Evolutionary conservation across 768 basidiomycete species (phyloP).

Genomic region (Mycena amicta): DNA sequence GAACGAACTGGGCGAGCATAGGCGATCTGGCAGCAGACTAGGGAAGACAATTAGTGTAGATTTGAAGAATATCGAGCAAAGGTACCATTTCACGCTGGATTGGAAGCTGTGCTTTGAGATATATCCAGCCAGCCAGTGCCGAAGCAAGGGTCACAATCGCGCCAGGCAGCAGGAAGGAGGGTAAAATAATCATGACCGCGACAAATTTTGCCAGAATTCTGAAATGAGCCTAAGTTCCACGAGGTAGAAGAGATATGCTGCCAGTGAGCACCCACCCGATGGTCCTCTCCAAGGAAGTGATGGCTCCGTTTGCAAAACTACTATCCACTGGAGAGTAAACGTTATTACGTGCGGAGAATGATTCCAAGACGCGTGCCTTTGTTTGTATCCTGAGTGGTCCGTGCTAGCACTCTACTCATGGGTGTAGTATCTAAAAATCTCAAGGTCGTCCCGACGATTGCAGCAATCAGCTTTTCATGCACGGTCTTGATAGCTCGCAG

Average conservation of each 20-base stretch:
- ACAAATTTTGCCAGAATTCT: slow-evolving; percentile 34
- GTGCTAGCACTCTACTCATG: slow-evolving; percentile 49
- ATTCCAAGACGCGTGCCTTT: background rate
- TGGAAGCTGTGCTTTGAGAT: slow-evolving; percentile 57
- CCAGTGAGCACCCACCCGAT: slow-evolving; percentile 9
- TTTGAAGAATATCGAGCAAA: slow-evolving; percentile 44
- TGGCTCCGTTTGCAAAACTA: background rate
- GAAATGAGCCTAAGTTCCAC: background rate
- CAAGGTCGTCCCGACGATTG: slow-evolving; percentile 46
- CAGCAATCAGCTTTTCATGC: slow-evolving; percentile 37
- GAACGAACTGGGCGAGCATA: slow-evolving; percentile 30
- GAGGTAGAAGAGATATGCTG: background rate
- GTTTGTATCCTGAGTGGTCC: slow-evolving; percentile 49
- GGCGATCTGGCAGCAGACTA: slow-evolving; percentile 21
- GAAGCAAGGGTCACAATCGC: slow-evolving; percentile 39
- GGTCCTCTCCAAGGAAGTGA: background rate
- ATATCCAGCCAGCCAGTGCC: slow-evolving; percentile 47
- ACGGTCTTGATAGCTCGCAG: slow-evolving; percentile 28
- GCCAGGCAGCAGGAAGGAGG: slow-evolving; percentile 43
- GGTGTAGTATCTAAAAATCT: slow-evolving; percentile 29
- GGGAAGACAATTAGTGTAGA: no score
- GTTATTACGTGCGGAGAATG: background rate
- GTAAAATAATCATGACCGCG: slow-evolving; percentile 39
- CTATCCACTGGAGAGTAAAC: slow-evolving; percentile 6
- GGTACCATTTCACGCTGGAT: slow-evolving; percentile 61